These are phyloP conservation scores for Diutina mesorugosa DNA, from an alignment of 1,139 yeast species.

Conservation along the genomic window DNA sequence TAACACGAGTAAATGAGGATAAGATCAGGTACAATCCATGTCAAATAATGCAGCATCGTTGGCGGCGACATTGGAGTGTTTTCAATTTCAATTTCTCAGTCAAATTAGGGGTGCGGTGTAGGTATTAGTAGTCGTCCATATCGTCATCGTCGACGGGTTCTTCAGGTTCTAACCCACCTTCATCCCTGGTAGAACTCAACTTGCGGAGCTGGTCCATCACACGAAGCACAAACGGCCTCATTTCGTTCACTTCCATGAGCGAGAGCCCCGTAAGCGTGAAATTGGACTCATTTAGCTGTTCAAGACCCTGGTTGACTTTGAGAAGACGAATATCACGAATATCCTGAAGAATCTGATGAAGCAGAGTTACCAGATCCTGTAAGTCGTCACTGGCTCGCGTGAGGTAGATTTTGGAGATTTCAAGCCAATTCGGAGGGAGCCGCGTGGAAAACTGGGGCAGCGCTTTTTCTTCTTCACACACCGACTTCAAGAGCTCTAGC, in stretches of 20 bases:
- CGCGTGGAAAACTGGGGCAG: constrained; percentile 52
- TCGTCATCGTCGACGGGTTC: background rate
- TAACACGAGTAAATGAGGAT: too few species aligned
- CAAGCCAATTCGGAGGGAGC: constrained; percentile 79
- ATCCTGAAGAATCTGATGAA: constrained; percentile 67
- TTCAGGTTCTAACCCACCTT: background rate
- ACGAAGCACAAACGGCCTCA: constrained; percentile 65
- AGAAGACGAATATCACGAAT: constrained; percentile 71
- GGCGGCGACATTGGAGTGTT: too few species aligned
- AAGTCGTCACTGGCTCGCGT: constrained; percentile 66
- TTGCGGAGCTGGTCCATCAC: constrained; percentile 69
- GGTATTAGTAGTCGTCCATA: background rate
- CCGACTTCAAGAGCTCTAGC: constrained; percentile 36
- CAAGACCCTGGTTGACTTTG: constrained; percentile 70
- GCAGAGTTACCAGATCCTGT: constrained; percentile 46
- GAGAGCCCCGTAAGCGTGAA: constrained; percentile 77
- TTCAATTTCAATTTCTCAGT: background rate
- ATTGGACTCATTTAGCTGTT: constrained; percentile 70
- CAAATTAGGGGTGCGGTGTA: background rate
- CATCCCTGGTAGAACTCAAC: constrained; percentile 25
- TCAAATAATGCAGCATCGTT: too few species aligned
- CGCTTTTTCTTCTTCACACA: constrained; percentile 57
- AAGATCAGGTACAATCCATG: too few species aligned
- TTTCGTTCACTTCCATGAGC: constrained; percentile 72
- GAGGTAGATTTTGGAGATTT: constrained; percentile 56